Evolutionary conservation across 2,329 filamentous ascomycete genomes (phyloP).

Genomic region (Dendrostoma leiphaemia): DNA sequence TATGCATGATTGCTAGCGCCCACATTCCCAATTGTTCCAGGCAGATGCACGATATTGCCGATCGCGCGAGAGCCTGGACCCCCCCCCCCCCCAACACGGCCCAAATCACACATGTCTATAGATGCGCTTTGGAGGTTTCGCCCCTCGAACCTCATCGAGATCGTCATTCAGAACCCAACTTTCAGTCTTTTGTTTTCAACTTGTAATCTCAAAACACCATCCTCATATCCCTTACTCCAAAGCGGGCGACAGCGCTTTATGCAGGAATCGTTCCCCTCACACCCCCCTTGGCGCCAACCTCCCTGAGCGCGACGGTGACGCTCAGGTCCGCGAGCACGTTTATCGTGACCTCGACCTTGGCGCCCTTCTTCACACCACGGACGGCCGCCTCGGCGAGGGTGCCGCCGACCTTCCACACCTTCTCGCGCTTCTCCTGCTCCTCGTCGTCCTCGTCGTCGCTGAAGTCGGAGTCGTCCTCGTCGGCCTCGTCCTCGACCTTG

Average conservation of each 20-base stretch:
- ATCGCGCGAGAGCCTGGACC: too few relatives aligned
- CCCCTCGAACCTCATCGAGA: too few relatives aligned
- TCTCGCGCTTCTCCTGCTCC: constrained; percentile 82
- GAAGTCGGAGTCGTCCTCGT: constrained; percentile 65
- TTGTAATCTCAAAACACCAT: not conserved
- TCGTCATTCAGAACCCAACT: too few relatives aligned
- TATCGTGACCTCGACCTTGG: constrained; percentile 91
- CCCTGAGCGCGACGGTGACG: constrained; percentile 77
- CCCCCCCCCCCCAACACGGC: too few relatives aligned
- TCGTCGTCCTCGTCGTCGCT: constrained; percentile 70
- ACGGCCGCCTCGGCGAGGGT: constrained; percentile 83
- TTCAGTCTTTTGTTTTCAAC: not conserved
- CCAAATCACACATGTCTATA: too few relatives aligned
- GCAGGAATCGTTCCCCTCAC: constrained; percentile 57
- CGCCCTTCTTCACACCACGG: constrained; percentile 79
- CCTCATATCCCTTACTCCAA: constrained; percentile 16
- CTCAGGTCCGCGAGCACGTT: constrained; percentile 79
- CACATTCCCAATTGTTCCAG: not conserved
- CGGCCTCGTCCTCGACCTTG: constrained; percentile 56
- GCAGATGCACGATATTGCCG: too few relatives aligned
- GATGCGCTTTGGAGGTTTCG: too few relatives aligned
- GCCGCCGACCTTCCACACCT: constrained; percentile 85
- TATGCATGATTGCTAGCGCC: constrained; percentile 10
- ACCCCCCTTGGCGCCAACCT: constrained; percentile 84
- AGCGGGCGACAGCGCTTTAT: too few relatives aligned